Percentiles rank a stretch among this genome's conserved stretches.
phyloP scores from a whole-genome alignment of 768 basidiomycete species.

The Auriculariales sp. region DNA sequence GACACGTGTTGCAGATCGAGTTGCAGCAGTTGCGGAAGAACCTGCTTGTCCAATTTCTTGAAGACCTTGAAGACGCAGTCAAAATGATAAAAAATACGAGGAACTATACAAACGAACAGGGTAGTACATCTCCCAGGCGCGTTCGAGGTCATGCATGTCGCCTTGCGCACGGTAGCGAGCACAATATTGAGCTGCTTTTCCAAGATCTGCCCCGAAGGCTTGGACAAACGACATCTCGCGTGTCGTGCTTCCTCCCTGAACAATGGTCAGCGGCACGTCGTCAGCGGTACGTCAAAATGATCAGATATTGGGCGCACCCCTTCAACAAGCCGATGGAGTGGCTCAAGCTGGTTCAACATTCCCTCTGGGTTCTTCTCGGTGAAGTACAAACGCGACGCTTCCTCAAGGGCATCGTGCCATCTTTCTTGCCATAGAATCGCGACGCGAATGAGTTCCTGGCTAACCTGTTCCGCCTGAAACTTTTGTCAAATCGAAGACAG shows the following conservation, averaged over 20 bases:
- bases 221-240: slow-evolving; percentile 33
- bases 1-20: slow-evolving; percentile 36
- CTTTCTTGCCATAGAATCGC: slow-evolving; percentile 37
- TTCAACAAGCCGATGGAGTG: slow-evolving; percentile 33
- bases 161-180: slow-evolving; percentile 23
- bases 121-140: slow-evolving; percentile 38
- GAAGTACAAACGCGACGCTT: slow-evolving; percentile 33
- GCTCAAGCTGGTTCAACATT: slow-evolving; percentile 32
- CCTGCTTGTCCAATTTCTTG: slow-evolving; percentile 29
- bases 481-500: neutral
- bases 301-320: slow-evolving; percentile 7
- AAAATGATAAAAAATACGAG: neutral
- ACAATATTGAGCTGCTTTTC: slow-evolving; percentile 27
- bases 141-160: slow-evolving; percentile 28
- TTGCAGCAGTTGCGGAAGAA: slow-evolving; percentile 26
- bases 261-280: neutral
- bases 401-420: slow-evolving; percentile 36
- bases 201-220: slow-evolving; percentile 27
- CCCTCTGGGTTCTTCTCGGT: slow-evolving; percentile 31
- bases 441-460: slow-evolving; percentile 32
- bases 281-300: neutral
- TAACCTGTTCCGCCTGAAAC: slow-evolving; percentile 24
- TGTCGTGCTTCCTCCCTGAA: slow-evolving; percentile 29
- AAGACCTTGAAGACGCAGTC: slow-evolving; percentile 18
- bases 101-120: slow-evolving; percentile 11